Percentiles rank a stretch among this genome's conserved stretches.
These are phyloP conservation scores for Aureobasidium sp. DNA, from an alignment of 2,329 filamentous ascomycete species.

Conservation along the genomic window DNA sequence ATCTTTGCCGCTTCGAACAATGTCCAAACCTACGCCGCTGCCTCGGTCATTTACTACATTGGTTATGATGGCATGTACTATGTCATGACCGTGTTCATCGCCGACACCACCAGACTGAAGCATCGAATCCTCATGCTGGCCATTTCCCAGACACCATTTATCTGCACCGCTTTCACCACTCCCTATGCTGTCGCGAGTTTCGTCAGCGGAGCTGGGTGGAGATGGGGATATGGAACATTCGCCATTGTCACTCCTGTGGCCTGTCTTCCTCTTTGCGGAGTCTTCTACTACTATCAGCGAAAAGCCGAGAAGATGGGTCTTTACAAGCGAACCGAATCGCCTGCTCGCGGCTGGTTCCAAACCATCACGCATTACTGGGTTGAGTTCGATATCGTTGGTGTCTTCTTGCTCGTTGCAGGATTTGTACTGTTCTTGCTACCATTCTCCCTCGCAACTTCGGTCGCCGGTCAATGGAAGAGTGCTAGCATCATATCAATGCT, in stretches of 20 bases:
- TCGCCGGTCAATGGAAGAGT: constrained; percentile 12
- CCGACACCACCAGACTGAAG: constrained; percentile 18
- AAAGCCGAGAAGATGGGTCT: constrained; percentile 24
- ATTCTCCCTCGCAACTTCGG: constrained; percentile 16
- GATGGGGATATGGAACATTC: constrained; percentile 26
- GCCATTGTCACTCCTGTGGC: constrained; percentile 24
- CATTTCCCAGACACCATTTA: constrained; percentile 25
- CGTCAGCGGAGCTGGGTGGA: constrained; percentile 16
- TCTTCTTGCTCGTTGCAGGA: constrained; percentile 20
- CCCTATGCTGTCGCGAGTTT: constrained; percentile 14
- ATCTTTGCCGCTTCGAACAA: constrained; percentile 16
- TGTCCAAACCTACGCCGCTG: constrained; percentile 17
- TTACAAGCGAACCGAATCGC: constrained; percentile 5
- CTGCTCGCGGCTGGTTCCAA: not conserved
- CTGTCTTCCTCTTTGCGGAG: constrained; percentile 19
- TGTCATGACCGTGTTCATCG: constrained; percentile 17
- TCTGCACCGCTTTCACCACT: constrained; percentile 22
- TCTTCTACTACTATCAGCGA: constrained; percentile 22
- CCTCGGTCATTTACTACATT: constrained; percentile 18
- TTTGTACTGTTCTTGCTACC: constrained; percentile 17
- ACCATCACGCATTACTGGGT: not conserved
- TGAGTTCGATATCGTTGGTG: constrained; percentile 17
- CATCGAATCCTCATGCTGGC: constrained; percentile 24
- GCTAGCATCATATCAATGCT: constrained; percentile 24
- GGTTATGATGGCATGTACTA: constrained; percentile 16